Base-by-base conservation (phyloP, 1,284 basidiomycete species). In the Testicularia cyperi region DNA sequence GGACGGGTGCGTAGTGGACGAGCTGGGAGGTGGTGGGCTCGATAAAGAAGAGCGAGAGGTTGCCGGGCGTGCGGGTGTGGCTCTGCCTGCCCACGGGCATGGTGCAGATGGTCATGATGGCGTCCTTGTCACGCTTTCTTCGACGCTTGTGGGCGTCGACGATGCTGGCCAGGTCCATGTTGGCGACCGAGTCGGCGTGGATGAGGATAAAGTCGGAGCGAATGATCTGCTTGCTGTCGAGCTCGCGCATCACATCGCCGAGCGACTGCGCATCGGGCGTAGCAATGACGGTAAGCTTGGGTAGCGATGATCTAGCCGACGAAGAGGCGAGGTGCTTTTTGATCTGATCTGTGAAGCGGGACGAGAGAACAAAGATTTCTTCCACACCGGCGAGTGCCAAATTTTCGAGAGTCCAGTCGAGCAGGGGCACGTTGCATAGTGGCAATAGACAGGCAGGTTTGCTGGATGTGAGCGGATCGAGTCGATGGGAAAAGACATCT, bases 341-440 rank as follows among this genome's bases (percentile, higher is more conserved):
- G 47, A 75, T 65, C 51, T 54, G 46, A 14, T 46, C 38, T 3
- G 60, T 38, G 32, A 66, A 61, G 34, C 67, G 60, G 21, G 84
- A 78, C 85, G 94, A 62, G 57, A 97, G 86, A 44, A 98, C 87
- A 78, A 96, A 94, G 54, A 96, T 88, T 78, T 97, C 89, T 72
- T 92, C 88, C 33, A 97, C 92, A 41, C 91, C 91, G 24, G 90
- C 90, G 15, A 92, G 81, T 23, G 89, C 86, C 34, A 98, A 83
- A 72, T 88, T 88, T 78, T 98, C 94, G 57, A 98, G 86, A 2
- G 94, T 96, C 91, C 92, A 97, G 68, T 91, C 87, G 23, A 99
- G 82, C 25, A 99, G 80, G 4, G 92, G 88, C 1, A 88, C 88
- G 75, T 94, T 94, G 79, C 92, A 92, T 57, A 98, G 84, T 0